Base-by-base conservation (phyloP, 2,329 filamentous ascomycete genomes). In the Colletotrichum brevisporum region DNA sequence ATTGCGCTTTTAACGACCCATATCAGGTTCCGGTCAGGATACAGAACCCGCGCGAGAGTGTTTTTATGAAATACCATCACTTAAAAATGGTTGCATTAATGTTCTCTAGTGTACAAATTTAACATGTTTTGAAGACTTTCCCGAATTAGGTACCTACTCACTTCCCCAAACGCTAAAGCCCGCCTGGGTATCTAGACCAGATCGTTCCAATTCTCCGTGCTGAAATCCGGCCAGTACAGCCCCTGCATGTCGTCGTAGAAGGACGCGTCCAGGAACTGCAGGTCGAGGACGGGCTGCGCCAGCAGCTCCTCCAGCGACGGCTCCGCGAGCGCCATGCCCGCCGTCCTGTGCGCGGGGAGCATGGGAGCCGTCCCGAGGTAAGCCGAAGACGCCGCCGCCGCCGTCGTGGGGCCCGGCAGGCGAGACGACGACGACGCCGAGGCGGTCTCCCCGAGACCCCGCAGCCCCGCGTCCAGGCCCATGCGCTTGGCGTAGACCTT, bases 301-400 rank as follows among this genome's bases (percentile, higher is more conserved):
- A 80, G 57, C 0, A 80, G 71, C 26, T 80, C 78, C 41, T 81
- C 78, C 54, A 81, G 53, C 5, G 78, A 80, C 1, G 79, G 78
- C 50, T 81, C 79, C 2, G 77, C 75, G 6, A 80, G 59, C 0
- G 78, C 78, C 78, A 80, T 80, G 0, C 78, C 78, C 0, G 78
- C 75, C 10, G 79, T 80, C 4, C 59, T 67, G 36, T 54, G 58
- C 31, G 50, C 48, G 10, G 50, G 59, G 52, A 61, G 55, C n/a
- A 56, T 27, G 4, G 50, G 50, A 1, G 50, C 18, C 6, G 50
- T 24, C 15, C 54, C 65, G 15, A 52, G 45, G 9, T 48, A 47
- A n/a, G 52, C 15, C 16, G 60, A 21, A 3, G 21, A 24, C 21
- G 21, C 21, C 21, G 21, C 21, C 21, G 21, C 21, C 21, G 21